Percentiles rank a stretch among this genome's conserved stretches.
Evolutionary conservation across 257 asterid species (phyloP).

Genomic region (Perilla frutescens): DNA sequence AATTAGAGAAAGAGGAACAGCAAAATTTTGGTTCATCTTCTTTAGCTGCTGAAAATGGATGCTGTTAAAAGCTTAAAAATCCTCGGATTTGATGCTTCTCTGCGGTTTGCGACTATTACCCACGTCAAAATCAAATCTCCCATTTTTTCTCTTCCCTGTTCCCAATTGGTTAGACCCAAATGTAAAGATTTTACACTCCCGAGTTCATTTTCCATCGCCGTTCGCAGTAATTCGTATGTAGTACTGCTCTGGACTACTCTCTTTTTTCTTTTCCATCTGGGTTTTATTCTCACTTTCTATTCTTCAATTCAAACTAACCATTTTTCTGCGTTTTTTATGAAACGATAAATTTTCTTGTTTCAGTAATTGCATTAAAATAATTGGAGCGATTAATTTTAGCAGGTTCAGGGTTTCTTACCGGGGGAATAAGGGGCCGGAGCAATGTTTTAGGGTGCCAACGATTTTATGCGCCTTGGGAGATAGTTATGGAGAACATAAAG

Average conservation of each 20-base stretch:
- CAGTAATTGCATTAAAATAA: neutral
- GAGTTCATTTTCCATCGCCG: slow-evolving; percentile 41
- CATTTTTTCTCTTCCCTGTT: slow-evolving; percentile 34
- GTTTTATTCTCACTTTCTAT: neutral
- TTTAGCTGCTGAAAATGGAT: slow-evolving; percentile 36
- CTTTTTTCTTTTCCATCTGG: slow-evolving; percentile 14
- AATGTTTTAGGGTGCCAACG: slow-evolving; percentile 41
- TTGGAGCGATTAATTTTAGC: slow-evolving; percentile 28
- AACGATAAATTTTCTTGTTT: neutral
- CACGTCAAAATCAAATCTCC: slow-evolving; percentile 30
- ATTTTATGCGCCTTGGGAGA: slow-evolving; percentile 58
- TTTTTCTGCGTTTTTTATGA: neutral
- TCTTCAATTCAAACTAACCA: neutral
- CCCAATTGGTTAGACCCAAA: slow-evolving; percentile 26
- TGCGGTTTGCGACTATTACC: slow-evolving; percentile 25
- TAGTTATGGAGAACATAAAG: slow-evolving; percentile 41
- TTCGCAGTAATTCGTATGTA: neutral
- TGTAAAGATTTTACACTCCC: slow-evolving; percentile 30
- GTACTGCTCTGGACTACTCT: slow-evolving; percentile 4
- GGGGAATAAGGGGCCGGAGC: slow-evolving; percentile 35
- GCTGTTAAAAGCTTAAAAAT: slow-evolving; percentile 39
- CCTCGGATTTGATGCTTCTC: slow-evolving; percentile 22
- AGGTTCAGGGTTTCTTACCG: slow-evolving; percentile 54
- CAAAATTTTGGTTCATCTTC: neutral
- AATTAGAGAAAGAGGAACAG: neutral